Conservation (phyloP, 768 basidiomycete species). For the Mycena vulgaris region DNA sequence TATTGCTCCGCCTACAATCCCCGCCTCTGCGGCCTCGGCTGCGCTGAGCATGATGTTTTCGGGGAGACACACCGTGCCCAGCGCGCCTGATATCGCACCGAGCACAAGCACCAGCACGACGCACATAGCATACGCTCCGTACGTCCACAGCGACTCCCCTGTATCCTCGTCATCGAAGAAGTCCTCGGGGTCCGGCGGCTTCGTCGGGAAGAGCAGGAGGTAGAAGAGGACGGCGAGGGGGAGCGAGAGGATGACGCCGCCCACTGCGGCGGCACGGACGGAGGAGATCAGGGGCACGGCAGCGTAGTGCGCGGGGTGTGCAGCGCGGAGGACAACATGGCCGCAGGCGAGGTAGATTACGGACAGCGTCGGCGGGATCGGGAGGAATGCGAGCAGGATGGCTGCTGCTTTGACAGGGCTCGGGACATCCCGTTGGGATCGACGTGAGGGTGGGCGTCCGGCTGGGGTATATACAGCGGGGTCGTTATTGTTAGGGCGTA, state of each 20-base stretch:
- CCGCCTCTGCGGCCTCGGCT: constrained; percentile 50
- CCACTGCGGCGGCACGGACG: constrained; percentile 50
- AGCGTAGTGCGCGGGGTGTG: constrained; percentile 30
- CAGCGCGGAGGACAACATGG: constrained; percentile 48
- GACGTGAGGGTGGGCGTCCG: constrained; percentile 26
- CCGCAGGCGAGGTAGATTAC: constrained; percentile 49
- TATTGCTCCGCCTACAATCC: constrained; percentile 49
- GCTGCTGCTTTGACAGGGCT: constrained; percentile 16
- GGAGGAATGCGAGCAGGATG: constrained; percentile 48
- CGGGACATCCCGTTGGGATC: constrained; percentile 32
- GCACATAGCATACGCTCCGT: constrained; percentile 38
- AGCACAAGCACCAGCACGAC: constrained; percentile 41
- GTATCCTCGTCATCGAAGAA: constrained; percentile 54
- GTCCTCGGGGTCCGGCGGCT: constrained; percentile 46
- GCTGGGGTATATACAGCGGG: neutral
- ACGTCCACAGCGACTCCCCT: constrained; percentile 29
- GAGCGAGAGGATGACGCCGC: constrained; percentile 52
- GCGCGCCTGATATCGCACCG: constrained; percentile 48
- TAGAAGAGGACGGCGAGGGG: constrained; percentile 52
- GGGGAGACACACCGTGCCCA: constrained; percentile 52
- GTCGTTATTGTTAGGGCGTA: constrained; percentile 6
- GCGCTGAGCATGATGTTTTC: constrained; percentile 43
- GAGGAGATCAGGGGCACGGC: constrained; percentile 47
- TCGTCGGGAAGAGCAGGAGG: constrained; percentile 45
- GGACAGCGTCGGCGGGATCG: constrained; percentile 52